Evolutionary conservation across 352 stramenopile species (phyloP).

Genomic region (Blastocystis hominis): DNA sequence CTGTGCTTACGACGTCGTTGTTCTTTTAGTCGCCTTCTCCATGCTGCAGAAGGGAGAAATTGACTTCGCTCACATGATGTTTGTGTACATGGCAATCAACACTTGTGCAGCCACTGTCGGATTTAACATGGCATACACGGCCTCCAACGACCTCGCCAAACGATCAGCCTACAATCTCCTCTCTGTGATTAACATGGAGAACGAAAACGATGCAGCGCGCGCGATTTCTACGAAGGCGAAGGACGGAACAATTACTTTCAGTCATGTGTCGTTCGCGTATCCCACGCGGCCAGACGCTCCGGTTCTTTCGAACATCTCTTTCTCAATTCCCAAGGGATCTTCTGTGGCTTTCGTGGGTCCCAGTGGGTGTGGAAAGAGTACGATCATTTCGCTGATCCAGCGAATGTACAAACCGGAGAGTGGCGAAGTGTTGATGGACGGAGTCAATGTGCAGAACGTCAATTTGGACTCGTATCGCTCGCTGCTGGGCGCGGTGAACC

Average conservation of each 20-base stretch:
- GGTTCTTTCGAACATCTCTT: conserved; percentile 71
- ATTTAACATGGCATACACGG: conserved; percentile 53
- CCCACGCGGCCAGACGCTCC: conserved; percentile 68
- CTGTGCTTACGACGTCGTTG: not conserved
- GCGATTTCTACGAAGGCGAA: not conserved
- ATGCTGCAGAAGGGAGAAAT: not conserved
- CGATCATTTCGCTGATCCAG: conserved; percentile 71
- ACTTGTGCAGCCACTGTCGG: conserved; percentile 34
- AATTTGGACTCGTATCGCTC: too few species aligned
- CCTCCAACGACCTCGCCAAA: not conserved
- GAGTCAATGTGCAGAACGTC: not conserved
- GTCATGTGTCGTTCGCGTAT: conserved; percentile 80
- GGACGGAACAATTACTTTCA: conserved; percentile 68
- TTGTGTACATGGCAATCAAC: conserved; percentile 1
- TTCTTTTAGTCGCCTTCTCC: not conserved
- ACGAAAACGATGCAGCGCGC: not conserved
- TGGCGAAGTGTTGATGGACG: not conserved
- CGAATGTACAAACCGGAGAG: conserved; percentile 62
- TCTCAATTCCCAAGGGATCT: conserved; percentile 67
- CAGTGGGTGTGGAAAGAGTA: conserved; percentile 75
- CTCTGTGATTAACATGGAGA: not conserved
- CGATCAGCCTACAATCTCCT: conserved; percentile 19
- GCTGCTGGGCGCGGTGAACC: too few species aligned
- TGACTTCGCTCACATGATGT: not conserved
- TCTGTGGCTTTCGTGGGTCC: conserved; percentile 76